Conservation (phyloP, 1,284 basidiomycete species). For the Bondarzewia mesenterica region DNA sequence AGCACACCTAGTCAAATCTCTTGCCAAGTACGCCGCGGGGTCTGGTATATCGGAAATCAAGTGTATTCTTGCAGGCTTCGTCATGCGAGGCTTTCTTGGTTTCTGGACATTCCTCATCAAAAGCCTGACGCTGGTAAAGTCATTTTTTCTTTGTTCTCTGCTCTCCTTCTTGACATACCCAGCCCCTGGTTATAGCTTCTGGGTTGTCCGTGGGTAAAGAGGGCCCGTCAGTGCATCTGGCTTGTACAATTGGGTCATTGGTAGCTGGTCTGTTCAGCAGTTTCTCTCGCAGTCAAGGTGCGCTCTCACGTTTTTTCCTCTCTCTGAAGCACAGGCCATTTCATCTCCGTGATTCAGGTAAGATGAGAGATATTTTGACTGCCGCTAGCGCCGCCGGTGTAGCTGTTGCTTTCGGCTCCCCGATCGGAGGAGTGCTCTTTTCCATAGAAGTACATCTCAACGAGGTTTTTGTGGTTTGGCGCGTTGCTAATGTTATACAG, state of each 20-base stretch:
- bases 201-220: slow-evolving; percentile 98
- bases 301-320: neutral
- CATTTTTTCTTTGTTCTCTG: slow-evolving; percentile 7
- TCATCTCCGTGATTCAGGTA: slow-evolving; percentile 45
- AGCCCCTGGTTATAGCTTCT: slow-evolving; percentile 97
- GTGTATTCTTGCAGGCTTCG: slow-evolving; percentile 94
- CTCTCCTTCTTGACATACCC: neutral
- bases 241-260: slow-evolving; percentile 87
- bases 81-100: slow-evolving; percentile 93
- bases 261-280: slow-evolving; percentile 78
- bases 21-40: slow-evolving; percentile 94
- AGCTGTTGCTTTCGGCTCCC: slow-evolving; percentile 95
- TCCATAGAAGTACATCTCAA: slow-evolving; percentile 60
- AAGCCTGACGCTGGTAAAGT: slow-evolving; percentile 77
- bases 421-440: slow-evolving; percentile 96
- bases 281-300: slow-evolving; percentile 85
- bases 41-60: slow-evolving; percentile 99
- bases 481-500: slow-evolving; percentile 33
- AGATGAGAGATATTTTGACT: slow-evolving; percentile 93
- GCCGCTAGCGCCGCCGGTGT: slow-evolving; percentile 97
- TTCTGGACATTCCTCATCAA: slow-evolving; percentile 89
- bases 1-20: slow-evolving; percentile 80
- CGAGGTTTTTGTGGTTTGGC: neutral
- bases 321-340: neutral
- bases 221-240: slow-evolving; percentile 96